These are phyloP conservation scores for Daldinia eschscholtzii DNA, from an alignment of 2,329 filamentous ascomycete species.

Conservation along the genomic window DNA sequence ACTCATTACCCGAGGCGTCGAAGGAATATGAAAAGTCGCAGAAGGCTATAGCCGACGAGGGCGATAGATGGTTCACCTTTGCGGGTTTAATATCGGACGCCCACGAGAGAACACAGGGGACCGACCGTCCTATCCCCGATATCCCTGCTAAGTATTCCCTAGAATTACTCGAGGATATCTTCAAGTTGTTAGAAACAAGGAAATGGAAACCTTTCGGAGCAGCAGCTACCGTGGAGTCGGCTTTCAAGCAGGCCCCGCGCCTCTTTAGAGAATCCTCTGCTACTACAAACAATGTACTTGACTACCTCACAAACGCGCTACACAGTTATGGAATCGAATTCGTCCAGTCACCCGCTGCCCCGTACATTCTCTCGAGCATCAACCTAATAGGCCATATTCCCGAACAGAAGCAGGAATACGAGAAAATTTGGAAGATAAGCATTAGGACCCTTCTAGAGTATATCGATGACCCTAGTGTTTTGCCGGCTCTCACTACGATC, in stretches of 20 bases:
- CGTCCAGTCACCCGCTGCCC: constrained; percentile 75
- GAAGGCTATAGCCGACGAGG: constrained; percentile 73
- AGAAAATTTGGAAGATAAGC: constrained; percentile 61
- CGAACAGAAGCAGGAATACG: constrained; percentile 55
- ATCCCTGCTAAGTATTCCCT: constrained; percentile 51
- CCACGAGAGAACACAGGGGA: constrained; percentile 47
- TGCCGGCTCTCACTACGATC: constrained; percentile 59
- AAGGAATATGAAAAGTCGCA: constrained; percentile 82
- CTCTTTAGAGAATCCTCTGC: constrained; percentile 55
- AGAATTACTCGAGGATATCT: constrained; percentile 53
- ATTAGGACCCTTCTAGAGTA: constrained; percentile 57
- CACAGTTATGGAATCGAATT: constrained; percentile 68
- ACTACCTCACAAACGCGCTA: constrained; percentile 64
- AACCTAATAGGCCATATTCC: constrained; percentile 64
- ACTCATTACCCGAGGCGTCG: constrained; percentile 84
- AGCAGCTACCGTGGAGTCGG: constrained; percentile 60
- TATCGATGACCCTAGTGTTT: constrained; percentile 49
- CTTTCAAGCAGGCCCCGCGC: constrained; percentile 57
- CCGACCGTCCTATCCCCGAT: constrained; percentile 49
- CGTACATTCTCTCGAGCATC: constrained; percentile 75
- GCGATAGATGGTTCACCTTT: constrained; percentile 75
- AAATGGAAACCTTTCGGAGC: constrained; percentile 71
- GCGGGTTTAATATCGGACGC: constrained; percentile 60
- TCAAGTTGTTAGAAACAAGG: constrained; percentile 61
- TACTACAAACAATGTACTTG: constrained; percentile 54